Evolutionary conservation across 164 flowering plant genomes (phyloP).

Genomic region (Annona cherimola): DNA sequence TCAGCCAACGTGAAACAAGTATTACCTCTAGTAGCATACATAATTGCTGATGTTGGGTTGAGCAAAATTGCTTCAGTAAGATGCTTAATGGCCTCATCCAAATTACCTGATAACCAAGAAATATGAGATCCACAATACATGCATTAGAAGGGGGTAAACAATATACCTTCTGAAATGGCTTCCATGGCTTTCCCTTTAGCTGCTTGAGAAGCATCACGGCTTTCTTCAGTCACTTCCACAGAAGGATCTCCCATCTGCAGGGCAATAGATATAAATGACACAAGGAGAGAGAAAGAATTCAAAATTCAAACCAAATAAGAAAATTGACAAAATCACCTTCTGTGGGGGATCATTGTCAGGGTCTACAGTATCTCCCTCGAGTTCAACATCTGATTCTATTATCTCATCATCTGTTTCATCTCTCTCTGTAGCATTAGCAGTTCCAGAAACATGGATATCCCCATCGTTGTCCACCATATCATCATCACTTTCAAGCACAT

Average conservation of each 20-base stretch:
- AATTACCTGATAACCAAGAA: conserved; percentile 47
- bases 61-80: conserved; percentile 76
- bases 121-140: neutral
- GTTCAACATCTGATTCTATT: conserved; percentile 81
- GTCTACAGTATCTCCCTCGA: conserved; percentile 83
- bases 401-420: conserved; percentile 56
- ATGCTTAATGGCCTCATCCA: conserved; percentile 79
- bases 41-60: conserved; percentile 90
- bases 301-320: neutral
- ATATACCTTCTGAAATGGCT: conserved; percentile 79
- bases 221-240: conserved; percentile 84
- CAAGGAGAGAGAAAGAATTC: neutral
- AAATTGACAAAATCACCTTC: conserved; percentile 36
- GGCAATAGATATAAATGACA: neutral
- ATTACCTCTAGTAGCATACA: conserved; percentile 94
- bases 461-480: conserved; percentile 36
- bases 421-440: conserved; percentile 17
- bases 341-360: conserved; percentile 91
- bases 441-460: conserved; percentile 8
- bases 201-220: conserved; percentile 72
- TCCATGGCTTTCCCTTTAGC: conserved; percentile 83
- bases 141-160: neutral
- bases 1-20: neutral
- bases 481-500: conserved; percentile 49
- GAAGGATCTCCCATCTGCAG: conserved; percentile 88